Evolutionary conservation across 106 monocot genomes (phyloP).

Genomic region (Acorus calamus): DNA sequence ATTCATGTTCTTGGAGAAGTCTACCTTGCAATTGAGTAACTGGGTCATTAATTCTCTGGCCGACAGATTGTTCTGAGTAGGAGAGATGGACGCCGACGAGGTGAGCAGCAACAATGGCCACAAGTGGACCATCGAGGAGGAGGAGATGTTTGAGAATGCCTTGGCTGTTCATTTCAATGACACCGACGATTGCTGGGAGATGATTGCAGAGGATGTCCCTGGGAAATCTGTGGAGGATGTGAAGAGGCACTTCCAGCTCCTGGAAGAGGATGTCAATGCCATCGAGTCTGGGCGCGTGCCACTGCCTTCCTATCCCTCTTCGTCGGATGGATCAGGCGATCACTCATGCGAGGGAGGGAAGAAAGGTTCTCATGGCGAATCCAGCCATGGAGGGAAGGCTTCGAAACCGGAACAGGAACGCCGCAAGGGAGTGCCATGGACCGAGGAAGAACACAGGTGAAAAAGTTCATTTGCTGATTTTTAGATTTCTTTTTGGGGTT

Average conservation of each 20-base stretch:
- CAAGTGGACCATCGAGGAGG: conserved; percentile 77
- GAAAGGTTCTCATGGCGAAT: conserved; percentile 23
- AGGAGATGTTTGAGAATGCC: conserved; percentile 82
- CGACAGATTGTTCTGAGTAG: not conserved
- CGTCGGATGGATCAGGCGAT: conserved; percentile 27
- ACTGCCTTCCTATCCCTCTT: conserved; percentile 45
- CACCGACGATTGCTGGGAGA: conserved; percentile 43
- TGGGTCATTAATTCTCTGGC: conserved; percentile 1
- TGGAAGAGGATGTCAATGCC: conserved; percentile 58
- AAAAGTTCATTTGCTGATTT: too few relatives aligned
- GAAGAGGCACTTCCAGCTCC: conserved; percentile 56
- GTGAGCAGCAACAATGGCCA: conserved; percentile 23
- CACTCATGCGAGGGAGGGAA: conserved; percentile 15
- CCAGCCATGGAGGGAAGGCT: conserved; percentile 36
- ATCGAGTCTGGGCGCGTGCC: conserved; percentile 76
- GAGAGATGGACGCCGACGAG: conserved; percentile 38
- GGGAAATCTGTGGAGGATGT: conserved; percentile 60
- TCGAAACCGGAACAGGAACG: conserved; percentile 75
- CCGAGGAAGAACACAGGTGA: conserved; percentile 96
- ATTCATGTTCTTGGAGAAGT: not conserved
- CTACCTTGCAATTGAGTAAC: not conserved
- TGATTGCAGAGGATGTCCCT: conserved; percentile 43
- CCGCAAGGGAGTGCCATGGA: conserved; percentile 88
- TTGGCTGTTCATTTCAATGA: conserved; percentile 39
- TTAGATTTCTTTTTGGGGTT: too few relatives aligned